These are phyloP conservation scores for Vigna hirtella DNA, from an alignment of 306 rosid genomes.

Conservation along the genomic window DNA sequence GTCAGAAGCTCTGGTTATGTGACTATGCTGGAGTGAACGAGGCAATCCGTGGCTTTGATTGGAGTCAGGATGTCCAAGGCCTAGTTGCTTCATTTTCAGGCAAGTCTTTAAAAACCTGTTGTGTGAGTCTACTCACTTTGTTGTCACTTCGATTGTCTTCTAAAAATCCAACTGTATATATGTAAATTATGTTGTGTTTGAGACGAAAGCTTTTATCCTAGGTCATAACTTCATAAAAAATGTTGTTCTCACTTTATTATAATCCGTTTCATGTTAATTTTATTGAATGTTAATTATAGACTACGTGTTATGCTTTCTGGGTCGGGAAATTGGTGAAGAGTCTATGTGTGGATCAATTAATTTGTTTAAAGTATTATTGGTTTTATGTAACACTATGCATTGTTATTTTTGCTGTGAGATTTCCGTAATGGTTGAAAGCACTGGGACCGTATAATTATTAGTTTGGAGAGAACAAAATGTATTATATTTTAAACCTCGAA, in stretches of 20 bases:
- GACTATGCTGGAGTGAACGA: conserved; percentile 74
- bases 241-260: not conserved
- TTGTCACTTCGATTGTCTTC: conserved; percentile 26
- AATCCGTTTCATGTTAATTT: not conserved
- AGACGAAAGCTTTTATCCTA: not conserved
- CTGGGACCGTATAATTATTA: not conserved
- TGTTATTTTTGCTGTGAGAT: not conserved
- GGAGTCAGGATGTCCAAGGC: conserved; percentile 76
- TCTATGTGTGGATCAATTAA: not conserved
- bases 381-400: not conserved
- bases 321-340: not conserved
- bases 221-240: too few relatives aligned
- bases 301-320: not conserved
- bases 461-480: conserved; percentile 17
- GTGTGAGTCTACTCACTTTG: not conserved
- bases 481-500: conserved; percentile 24
- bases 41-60: conserved; percentile 75
- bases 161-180: not conserved
- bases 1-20: conserved; percentile 77
- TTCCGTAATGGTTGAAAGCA: not conserved
- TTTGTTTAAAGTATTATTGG: not conserved
- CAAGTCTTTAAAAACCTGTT: conserved; percentile 45
- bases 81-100: conserved; percentile 85
- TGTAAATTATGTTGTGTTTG: not conserved
- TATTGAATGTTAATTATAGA: conserved; percentile 18